Base-by-base conservation (phyloP, 2,329 filamentous ascomycete genomes). In the Fusarium sp. region DNA sequence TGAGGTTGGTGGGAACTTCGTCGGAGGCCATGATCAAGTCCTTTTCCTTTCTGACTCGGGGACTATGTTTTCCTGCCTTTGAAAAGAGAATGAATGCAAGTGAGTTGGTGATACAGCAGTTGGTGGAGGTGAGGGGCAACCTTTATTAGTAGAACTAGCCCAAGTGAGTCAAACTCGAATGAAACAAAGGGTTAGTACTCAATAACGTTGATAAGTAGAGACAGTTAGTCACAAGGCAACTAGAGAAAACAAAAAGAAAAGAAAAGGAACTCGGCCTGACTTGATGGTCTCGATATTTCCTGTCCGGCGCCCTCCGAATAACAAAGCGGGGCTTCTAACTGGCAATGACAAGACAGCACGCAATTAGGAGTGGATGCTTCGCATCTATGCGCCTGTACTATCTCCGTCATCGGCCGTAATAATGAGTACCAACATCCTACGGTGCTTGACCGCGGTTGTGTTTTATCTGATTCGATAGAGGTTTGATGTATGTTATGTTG, bases 391-490 rank as follows among this genome's bases (percentile, higher is more conserved):
- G 26, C 21, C 31, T 45, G 26, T n/a, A 31, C 22, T 31, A 19
- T 39, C 63, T 72, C 70, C 70, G 60, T 67, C 62, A 72, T 73
- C 70, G 59, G 68, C 57, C 61, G 19, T 28, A 52, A 21, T 54
- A 21, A 34, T 15, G 10, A 31, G 28, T 10, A 31, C 28, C 10
- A 22, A 47, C 31, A 33, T 28, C 46, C 40, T 60, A 22, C 43
- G 17, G 17, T 13, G 22, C 15, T 31, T 17, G 39, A 33, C 10
- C 22, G 10, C n/a, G 33, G 22, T 6, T 17, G 21, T 28, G 21
- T 10, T 53, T n/a, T 21, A 31, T 14, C 17, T 36, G 19, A 19
- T 40, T 15, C 31, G 22, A n/a, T 9, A 39, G 11, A 34, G 28
- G 5, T 31, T 31, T 13, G 28, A 5, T 31, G 28, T 31, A 31